Percentiles rank a stretch among this genome's conserved stretches.
Evolutionary conservation across 2,329 filamentous ascomycete species (phyloP).

Genomic region (Fusarium napiforme): DNA sequence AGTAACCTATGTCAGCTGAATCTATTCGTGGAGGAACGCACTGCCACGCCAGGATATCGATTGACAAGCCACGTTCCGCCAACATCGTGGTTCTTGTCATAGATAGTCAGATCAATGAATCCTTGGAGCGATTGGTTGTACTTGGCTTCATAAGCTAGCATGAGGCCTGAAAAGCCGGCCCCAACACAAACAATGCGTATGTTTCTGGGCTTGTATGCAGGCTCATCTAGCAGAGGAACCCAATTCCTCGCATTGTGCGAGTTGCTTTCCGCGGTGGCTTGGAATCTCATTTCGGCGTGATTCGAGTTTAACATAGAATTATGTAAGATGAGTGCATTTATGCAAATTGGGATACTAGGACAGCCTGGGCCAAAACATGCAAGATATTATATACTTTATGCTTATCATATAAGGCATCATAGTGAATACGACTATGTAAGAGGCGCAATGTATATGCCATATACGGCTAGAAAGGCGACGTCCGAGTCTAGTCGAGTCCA

Average conservation of each 20-base stretch:
- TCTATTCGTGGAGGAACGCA: background rate
- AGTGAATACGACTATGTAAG: background rate
- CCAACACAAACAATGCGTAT: background rate
- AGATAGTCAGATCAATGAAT: background rate
- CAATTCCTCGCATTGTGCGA: background rate
- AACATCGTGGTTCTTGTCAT: background rate
- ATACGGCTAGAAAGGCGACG: too few species aligned
- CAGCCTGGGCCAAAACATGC: background rate
- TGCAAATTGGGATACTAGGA: background rate
- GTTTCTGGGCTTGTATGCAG: background rate
- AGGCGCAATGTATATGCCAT: too few species aligned
- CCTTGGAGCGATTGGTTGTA: background rate
- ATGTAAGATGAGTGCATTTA: background rate
- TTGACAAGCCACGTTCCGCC: constrained; percentile 1
- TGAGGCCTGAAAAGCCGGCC: background rate
- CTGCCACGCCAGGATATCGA: background rate
- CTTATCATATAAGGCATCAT: background rate
- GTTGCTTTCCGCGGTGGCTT: background rate
- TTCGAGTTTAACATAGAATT: background rate
- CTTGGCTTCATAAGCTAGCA: background rate
- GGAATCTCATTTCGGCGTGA: background rate
- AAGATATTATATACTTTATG: background rate
- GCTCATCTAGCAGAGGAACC: background rate
- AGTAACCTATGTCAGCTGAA: accelerated
- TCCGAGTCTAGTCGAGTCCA: background rate